Evolutionary conservation across 2,329 filamentous ascomycete genomes (phyloP).

Genomic region (Cryphonectria japonica): DNA sequence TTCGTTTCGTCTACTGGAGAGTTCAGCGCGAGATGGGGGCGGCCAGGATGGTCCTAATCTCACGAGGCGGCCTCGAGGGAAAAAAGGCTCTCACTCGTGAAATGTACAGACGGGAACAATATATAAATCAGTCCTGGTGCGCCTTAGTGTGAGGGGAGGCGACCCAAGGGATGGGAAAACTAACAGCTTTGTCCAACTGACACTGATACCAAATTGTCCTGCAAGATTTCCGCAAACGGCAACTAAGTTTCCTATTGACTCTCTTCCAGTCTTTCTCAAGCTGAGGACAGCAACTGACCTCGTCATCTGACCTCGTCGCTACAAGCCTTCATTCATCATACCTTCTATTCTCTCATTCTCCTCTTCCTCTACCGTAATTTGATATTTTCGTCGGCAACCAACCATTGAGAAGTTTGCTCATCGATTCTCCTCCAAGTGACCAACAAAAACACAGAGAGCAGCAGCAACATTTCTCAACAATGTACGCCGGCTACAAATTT

Average conservation of each 20-base stretch:
- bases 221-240: background rate
- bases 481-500: conserved; percentile 34
- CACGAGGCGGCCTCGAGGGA: conserved; percentile 1
- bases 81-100: background rate
- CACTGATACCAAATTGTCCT: background rate
- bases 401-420: too few species aligned
- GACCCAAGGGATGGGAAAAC: background rate
- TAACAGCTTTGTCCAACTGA: background rate
- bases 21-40: background rate
- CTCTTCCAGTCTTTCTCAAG: background rate
- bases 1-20: background rate
- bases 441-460: background rate
- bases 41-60: background rate
- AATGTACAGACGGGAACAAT: background rate
- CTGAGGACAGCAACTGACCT: background rate
- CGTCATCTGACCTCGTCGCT: background rate
- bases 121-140: background rate
- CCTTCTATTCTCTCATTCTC: background rate
- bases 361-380: background rate
- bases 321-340: background rate
- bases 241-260: background rate
- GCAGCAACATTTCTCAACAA: conserved; percentile 24
- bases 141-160: background rate
- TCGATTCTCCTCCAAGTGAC: too few species aligned
- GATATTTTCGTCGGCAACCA: background rate